These are phyloP conservation scores for Aspergillus amoenus DNA, from an alignment of 2,329 filamentous ascomycete species.

Conservation along the genomic window DNA sequence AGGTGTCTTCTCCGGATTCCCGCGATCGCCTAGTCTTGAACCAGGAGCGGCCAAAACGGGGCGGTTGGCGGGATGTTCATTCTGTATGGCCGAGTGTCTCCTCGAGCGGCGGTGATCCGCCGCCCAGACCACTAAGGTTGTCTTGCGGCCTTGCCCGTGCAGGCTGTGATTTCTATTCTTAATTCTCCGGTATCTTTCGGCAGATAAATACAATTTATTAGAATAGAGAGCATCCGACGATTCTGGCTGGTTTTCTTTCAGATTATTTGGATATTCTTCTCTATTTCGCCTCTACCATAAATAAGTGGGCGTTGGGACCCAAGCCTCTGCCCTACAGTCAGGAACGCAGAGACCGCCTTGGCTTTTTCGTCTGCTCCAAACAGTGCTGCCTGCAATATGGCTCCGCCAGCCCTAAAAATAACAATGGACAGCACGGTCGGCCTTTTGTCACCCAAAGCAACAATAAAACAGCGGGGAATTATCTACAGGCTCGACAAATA, in stretches of 20 bases:
- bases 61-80: conserved; percentile 5
- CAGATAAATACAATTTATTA: no score
- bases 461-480: background rate
- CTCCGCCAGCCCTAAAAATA: conserved; percentile 13
- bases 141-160: background rate
- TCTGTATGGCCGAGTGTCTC: conserved; percentile 7
- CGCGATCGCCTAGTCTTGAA: conserved; percentile 1
- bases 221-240: no score
- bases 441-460: background rate
- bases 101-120: background rate
- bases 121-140: background rate
- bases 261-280: no score
- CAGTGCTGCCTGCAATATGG: conserved; percentile 10
- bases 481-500: conserved; percentile 11
- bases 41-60: conserved; percentile 8
- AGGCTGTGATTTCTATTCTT: conserved; percentile 1
- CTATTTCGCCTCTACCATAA: no score
- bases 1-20: conserved; percentile 14
- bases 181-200: no score
- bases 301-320: no score
- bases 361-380: background rate
- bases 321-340: conserved; percentile 6
- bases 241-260: no score
- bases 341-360: conserved; percentile 6
- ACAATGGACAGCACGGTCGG: conserved; percentile 1